Evolutionary conservation across 192 early-diverging fungal species (phyloP).

Genomic region (Mycoemilia scoparia): DNA sequence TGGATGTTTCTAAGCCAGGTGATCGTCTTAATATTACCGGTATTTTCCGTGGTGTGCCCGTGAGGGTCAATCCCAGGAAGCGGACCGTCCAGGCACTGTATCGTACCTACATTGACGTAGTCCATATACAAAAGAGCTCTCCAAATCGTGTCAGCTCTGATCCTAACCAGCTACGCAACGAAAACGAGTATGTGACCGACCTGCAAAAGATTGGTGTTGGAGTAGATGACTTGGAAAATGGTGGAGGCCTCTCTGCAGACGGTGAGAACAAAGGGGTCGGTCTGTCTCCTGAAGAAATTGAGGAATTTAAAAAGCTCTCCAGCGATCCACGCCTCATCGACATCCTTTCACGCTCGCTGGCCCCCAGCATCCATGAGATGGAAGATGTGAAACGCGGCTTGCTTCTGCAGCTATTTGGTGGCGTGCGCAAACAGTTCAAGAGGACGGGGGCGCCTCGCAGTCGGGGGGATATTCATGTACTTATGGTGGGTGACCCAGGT

Average conservation of each 20-base stretch:
- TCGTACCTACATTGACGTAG: conserved; percentile 88
- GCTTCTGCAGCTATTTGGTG: conserved; percentile 89
- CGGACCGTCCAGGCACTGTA: conserved; percentile 79
- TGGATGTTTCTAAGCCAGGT: conserved; percentile 82
- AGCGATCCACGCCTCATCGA: conserved; percentile 58
- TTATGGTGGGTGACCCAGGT: conserved; percentile 94
- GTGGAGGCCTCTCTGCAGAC: background rate
- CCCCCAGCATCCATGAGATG: conserved; percentile 87
- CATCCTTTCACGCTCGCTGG: conserved; percentile 62
- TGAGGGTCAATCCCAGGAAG: conserved; percentile 74
- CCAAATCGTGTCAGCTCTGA: conserved; percentile 49
- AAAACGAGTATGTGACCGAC: conserved; percentile 36
- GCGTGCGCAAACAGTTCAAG: conserved; percentile 64
- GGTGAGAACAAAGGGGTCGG: conserved; percentile 14
- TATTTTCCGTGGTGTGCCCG: conserved; percentile 82
- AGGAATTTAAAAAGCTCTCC: conserved; percentile 42
- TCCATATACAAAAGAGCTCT: conserved; percentile 73
- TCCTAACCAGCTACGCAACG: conserved; percentile 18
- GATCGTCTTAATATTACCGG: conserved; percentile 89
- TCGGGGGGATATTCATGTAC: conserved; percentile 84
- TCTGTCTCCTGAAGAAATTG: conserved; percentile 32
- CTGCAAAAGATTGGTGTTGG: conserved; percentile 10
- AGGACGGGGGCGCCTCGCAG: conserved; percentile 45
- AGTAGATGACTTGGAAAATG: background rate
- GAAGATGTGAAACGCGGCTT: conserved; percentile 98